A percentile compares a stretch with the other conserved stretches of the same genome.
These are phyloP conservation scores for Aphanoascus verrucosus DNA, from an alignment of 2,329 filamentous ascomycete genomes.

Conservation along the genomic window DNA sequence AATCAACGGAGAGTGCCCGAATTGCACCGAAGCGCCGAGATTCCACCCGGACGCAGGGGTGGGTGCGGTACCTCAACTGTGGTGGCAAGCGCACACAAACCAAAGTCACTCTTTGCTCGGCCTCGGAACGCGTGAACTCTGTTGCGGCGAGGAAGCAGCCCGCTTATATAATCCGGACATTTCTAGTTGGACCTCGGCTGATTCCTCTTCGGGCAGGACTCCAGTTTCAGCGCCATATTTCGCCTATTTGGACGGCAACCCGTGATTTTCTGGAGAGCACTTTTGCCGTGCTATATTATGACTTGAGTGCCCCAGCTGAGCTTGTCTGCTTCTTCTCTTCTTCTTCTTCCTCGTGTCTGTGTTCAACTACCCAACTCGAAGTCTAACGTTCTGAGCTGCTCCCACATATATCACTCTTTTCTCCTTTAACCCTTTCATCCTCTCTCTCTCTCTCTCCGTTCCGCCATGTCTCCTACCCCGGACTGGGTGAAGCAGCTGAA, in stretches of 20 bases:
- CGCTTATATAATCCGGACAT: neutral
- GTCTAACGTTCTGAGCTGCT: neutral
- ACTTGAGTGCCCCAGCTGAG: neutral
- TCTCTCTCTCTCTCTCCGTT: neutral
- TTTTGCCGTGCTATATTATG: neutral
- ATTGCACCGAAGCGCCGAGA: no score
- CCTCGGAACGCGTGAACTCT: neutral
- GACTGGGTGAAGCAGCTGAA: slow-evolving; percentile 58
- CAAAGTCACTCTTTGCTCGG: neutral
- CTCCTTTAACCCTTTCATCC: neutral
- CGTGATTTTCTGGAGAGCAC: neutral
- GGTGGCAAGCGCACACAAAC: no score
- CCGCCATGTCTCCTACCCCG: slow-evolving; percentile 37
- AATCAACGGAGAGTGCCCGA: no score
- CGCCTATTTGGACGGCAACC: neutral
- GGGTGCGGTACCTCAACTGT: no score
- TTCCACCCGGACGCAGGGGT: no score
- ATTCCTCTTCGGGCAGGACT: neutral
- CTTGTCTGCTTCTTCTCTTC: neutral
- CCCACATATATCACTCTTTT: neutral
- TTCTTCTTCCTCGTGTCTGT: neutral
- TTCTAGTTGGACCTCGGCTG: slow-evolving; percentile 1
- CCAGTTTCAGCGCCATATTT: neutral
- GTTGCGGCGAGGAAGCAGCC: neutral
- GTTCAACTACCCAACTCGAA: no score